phyloP scores from a whole-genome alignment of 495 filamentous ascomycete species.

The Hypomontagnella submonticulosa region DNA sequence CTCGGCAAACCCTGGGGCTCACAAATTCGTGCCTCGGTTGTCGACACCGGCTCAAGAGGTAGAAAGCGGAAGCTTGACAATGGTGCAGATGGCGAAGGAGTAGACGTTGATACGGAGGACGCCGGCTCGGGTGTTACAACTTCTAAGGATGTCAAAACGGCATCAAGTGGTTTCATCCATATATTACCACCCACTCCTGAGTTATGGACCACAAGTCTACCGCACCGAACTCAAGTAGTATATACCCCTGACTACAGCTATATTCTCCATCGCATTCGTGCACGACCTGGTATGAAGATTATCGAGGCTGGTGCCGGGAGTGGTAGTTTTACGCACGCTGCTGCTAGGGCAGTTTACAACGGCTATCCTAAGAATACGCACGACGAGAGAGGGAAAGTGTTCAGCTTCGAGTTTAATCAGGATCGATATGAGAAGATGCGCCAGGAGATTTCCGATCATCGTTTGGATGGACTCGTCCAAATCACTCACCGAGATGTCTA shows the following conservation, averaged over 20 bases:
- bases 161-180: conserved; percentile 87
- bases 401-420: conserved; percentile 92
- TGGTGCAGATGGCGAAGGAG: conserved; percentile 41
- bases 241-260: conserved; percentile 98
- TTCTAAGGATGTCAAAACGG: conserved; percentile 60
- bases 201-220: conserved; percentile 88
- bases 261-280: conserved; percentile 86
- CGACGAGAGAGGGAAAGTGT: conserved; percentile 75
- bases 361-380: conserved; percentile 67
- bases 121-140: conserved; percentile 32
- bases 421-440: conserved; percentile 77
- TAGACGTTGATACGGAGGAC: conserved; percentile 44
- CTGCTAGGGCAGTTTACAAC: conserved; percentile 86
- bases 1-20: conserved; percentile 86
- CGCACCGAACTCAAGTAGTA: conserved; percentile 96
- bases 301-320: conserved; percentile 96
- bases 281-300: conserved; percentile 78
- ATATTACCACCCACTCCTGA: conserved; percentile 92
- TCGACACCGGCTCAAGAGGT: conserved; percentile 86
- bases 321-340: conserved; percentile 94
- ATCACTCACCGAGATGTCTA: conserved; percentile 96
- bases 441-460: conserved; percentile 79
- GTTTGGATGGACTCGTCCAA: conserved; percentile 74
- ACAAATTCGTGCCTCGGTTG: conserved; percentile 87
- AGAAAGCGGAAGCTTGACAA: conserved; percentile 65